Percentiles rank a stretch among this genome's conserved stretches.
Evolutionary conservation across 129 eudicot species (phyloP).

Genomic region (Flaveria bidentis): DNA sequence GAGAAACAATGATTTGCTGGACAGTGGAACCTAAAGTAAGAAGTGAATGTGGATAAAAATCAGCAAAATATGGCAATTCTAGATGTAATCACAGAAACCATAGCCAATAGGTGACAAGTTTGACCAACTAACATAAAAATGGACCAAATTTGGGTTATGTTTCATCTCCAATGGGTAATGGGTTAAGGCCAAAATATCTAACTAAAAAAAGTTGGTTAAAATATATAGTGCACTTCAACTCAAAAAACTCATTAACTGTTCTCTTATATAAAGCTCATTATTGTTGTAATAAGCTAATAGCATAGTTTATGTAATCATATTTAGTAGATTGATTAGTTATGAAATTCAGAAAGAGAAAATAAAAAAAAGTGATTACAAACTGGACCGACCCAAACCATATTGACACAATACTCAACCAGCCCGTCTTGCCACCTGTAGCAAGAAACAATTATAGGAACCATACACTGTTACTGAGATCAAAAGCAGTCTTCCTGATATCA

Average conservation of each 20-base stretch:
- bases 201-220: background rate
- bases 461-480: conserved; percentile 67
- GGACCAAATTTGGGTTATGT: background rate
- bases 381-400: background rate
- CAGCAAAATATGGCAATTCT: background rate
- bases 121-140: conserved; percentile 11
- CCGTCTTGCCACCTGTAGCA: conserved; percentile 15
- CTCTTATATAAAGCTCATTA: conserved; percentile 1
- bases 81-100: conserved; percentile 7
- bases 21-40: conserved; percentile 55
- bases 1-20: conserved; percentile 57
- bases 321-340: background rate
- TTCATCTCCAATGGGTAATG: conserved; percentile 1
- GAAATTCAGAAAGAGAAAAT: background rate
- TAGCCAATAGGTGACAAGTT: background rate
- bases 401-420: conserved; percentile 9
- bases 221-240: background rate
- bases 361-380: background rate
- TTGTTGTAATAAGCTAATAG: background rate
- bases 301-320: background rate
- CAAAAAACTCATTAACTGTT: background rate
- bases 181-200: conserved; percentile 5
- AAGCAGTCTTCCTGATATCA: conserved; percentile 61
- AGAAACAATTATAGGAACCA: conserved; percentile 30
- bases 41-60: conserved; percentile 19